Percentiles rank a stretch among this genome's conserved stretches.
phyloP scores from a whole-genome alignment of 202 grass and related monocot genomes.

The Hordeum pubiflorum region DNA sequence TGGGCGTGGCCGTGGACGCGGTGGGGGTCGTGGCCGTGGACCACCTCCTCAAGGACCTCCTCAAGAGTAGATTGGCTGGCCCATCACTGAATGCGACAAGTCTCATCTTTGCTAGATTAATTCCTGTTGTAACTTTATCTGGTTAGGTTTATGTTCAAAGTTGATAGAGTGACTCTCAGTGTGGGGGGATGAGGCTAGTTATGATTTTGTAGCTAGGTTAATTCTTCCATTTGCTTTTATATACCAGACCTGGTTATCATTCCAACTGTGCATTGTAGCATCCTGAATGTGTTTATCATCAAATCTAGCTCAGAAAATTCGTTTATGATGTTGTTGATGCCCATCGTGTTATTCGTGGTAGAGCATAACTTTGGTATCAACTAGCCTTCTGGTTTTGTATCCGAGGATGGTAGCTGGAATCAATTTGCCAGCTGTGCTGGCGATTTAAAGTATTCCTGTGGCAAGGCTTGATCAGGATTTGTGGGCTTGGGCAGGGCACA shows the following conservation, averaged over 20 bases:
- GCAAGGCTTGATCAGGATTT: not conserved
- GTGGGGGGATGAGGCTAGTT: conserved; percentile 51
- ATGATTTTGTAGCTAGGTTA: conserved; percentile 71
- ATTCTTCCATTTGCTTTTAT: conserved; percentile 44
- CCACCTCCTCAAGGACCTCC: conserved; percentile 29
- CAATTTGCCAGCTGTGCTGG: not conserved
- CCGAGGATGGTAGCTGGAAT: not conserved
- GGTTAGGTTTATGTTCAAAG: conserved; percentile 38
- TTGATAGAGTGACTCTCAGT: conserved; percentile 35
- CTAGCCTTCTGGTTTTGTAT: not conserved
- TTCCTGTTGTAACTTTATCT: conserved; percentile 31
- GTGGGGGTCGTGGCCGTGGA: conserved; percentile 24
- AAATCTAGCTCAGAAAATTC: conserved; percentile 34
- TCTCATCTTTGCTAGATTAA: conserved; percentile 12
- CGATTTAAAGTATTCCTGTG: too few relatives aligned
- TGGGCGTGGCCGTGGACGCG: conserved; percentile 24
- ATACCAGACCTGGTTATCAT: conserved; percentile 2
- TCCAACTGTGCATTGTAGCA: conserved; percentile 43
- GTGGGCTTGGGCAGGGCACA: too few relatives aligned
- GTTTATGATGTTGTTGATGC: not conserved
- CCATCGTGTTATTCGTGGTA: not conserved
- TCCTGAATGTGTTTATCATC: not conserved
- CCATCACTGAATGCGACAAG: not conserved
- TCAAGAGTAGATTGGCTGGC: conserved; percentile 32
- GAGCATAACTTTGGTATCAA: not conserved